Evolutionary conservation across 2,329 filamentous ascomycete species (phyloP).

Genomic region (Aspergillus novofumigatus): DNA sequence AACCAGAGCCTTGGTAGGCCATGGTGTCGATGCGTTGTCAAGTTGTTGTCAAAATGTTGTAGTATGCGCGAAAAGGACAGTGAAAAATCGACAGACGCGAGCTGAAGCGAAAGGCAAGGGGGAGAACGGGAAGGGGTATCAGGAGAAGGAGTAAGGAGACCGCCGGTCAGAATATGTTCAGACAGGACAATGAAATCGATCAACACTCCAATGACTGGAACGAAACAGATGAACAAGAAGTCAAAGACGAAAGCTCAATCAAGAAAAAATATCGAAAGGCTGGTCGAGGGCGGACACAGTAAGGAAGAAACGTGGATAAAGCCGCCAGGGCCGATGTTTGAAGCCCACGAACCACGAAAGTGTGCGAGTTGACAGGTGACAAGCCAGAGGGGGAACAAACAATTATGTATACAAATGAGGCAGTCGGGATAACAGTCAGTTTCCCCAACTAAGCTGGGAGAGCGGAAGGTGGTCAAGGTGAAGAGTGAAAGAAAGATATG

Average conservation of each 20-base stretch:
- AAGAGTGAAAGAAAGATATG: not conserved
- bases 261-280: slow-evolving; percentile 9
- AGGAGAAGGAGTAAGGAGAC: slow-evolving; percentile 12
- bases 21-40: slow-evolving; percentile 38
- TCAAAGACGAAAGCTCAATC: slow-evolving; percentile 11
- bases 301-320: slow-evolving; percentile 20
- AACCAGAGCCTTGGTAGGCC: slow-evolving; percentile 60
- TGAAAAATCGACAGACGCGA: slow-evolving; percentile 10
- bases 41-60: slow-evolving; percentile 5
- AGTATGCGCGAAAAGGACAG: slow-evolving; percentile 8
- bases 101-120: slow-evolving; percentile 14
- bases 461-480: not conserved
- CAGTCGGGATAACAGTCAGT: not conserved
- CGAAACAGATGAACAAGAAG: slow-evolving; percentile 7
- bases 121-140: slow-evolving; percentile 18
- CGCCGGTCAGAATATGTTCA: slow-evolving; percentile 7
- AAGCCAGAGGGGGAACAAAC: slow-evolving; percentile 1
- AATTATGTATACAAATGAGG: not conserved
- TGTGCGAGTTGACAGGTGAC: slow-evolving; percentile 9
- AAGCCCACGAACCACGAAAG: slow-evolving; percentile 12
- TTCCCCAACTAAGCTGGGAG: slow-evolving; percentile 13
- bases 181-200: slow-evolving; percentile 6
- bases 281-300: slow-evolving; percentile 12
- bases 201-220: slow-evolving; percentile 4
- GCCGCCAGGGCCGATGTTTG: slow-evolving; percentile 21